Evolutionary conservation across 2,329 filamentous ascomycete species (phyloP), one percentile per base, ranked within the genome.

Genomic region (Claviceps lovelessii): DNA sequence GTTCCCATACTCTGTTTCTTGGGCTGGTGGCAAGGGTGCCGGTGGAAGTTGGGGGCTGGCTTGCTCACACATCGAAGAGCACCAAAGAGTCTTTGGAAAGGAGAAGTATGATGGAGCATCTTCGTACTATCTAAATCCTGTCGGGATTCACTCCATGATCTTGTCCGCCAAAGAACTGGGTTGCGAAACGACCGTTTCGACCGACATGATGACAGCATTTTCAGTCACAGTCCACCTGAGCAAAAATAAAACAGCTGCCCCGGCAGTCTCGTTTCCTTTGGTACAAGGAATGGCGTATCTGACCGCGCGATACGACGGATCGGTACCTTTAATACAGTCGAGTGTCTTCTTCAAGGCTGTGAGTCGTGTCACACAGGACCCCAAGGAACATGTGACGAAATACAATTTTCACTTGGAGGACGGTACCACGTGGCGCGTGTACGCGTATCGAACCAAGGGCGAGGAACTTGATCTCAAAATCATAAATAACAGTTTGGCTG

Each of bases 231-330:
- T 89, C 49, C 84, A 86, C 48, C 73, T 97, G 37, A 77, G 73
- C 52, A 74, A 76, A 3, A 71, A 74, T 28, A 64, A 68, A n/a
- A 72, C 73, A 3, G 75, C 77, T 8, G 67, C 73, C 1, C 78
- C 85, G 0, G 74, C 78, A 1, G 77, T 97, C 23, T 84, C 80
- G 0, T 89, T 95, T 59, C 90, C 90, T 0, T 65, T 96, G 8
- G 82, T 95, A 0, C 91, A 97, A 65, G 93, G 93, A 11, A 93
- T 94, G 82, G 85, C 81, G 0, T 95, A 90, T 62, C 75, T 95
- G 19, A 96, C 90, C 5, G 90, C 77, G 0, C 68, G 86, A 19
- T 97, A 90, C 68, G 76, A 75, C 54, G 81, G 82, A 35, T 76
- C 81, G 0, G 83, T 81, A 8, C 91, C 91, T 0, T 64, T 84